A percentile compares a stretch with the other conserved stretches of the same genome.
Conservation (phyloP, 176 grass and related monocot species). For the Aegilops bicornis region DNA sequence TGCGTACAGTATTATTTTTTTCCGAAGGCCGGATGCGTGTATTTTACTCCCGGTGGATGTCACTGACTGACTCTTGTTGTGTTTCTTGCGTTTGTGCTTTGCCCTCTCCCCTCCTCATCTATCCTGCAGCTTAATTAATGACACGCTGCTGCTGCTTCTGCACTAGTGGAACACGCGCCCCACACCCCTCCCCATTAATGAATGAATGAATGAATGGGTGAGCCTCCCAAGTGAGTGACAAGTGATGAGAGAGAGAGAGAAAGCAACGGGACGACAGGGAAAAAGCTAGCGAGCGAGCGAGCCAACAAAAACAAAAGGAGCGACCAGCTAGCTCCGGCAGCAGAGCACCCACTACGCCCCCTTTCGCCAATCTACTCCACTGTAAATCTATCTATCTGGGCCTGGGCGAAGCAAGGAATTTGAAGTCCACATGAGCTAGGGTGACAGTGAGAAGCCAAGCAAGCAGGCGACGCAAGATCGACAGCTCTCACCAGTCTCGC, state of each 20-base stretch:
- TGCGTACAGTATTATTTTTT: neutral
- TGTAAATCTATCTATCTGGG: conserved; percentile 13
- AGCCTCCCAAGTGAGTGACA: conserved; percentile 9
- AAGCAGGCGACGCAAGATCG: neutral
- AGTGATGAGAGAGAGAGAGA: neutral
- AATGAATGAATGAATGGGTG: conserved; percentile 11
- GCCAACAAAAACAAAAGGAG: neutral
- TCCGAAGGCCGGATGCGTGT: neutral
- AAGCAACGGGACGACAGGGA: neutral
- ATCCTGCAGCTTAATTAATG: neutral
- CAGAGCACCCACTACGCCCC: neutral
- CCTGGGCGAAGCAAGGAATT: neutral
- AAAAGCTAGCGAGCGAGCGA: neutral
- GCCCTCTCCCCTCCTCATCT: too few species aligned
- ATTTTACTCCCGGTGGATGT: neutral
- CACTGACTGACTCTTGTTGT: neutral
- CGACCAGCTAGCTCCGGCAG: neutral
- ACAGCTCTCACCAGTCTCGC: neutral
- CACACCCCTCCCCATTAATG: neutral
- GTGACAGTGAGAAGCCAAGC: neutral
- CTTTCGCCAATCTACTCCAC: neutral
- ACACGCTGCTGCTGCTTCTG: neutral
- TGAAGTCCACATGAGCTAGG: neutral
- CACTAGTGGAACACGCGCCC: neutral
- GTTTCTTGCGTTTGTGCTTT: too few species aligned